phyloP scores from a whole-genome alignment of 257 asterid genomes.

The Solanum tarijense region DNA sequence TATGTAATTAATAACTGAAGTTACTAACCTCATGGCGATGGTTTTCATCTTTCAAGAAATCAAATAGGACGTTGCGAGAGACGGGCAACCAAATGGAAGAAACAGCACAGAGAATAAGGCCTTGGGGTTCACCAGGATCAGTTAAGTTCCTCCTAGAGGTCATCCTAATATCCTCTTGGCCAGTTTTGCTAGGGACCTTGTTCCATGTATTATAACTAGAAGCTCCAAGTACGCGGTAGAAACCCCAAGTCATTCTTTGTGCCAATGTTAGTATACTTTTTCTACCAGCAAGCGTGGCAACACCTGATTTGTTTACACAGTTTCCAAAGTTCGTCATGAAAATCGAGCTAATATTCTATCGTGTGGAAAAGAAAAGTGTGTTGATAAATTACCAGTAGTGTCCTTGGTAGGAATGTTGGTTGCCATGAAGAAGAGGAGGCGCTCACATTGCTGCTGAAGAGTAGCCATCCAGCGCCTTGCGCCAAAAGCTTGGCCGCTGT shows the following conservation, averaged over 20 bases:
- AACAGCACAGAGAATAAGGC: conserved; percentile 62
- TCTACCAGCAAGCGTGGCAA: conserved; percentile 73
- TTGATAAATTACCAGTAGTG: conserved; percentile 52
- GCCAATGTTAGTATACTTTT: conserved; percentile 70
- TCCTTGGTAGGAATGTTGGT: conserved; percentile 78
- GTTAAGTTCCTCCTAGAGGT: conserved; percentile 54
- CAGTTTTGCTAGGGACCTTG: conserved; percentile 41
- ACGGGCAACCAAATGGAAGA: conserved; percentile 76
- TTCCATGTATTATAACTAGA: conserved; percentile 77
- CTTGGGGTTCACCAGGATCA: conserved; percentile 64
- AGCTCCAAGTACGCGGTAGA: conserved; percentile 57
- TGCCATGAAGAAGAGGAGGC: conserved; percentile 54
- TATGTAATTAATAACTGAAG: not conserved
- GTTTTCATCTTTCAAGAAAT: conserved; percentile 65
- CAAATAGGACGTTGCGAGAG: conserved; percentile 47
- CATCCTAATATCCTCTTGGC: conserved; percentile 59
- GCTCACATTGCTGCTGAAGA: conserved; percentile 48
- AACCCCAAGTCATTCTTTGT: conserved; percentile 63
- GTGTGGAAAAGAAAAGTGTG: not conserved
- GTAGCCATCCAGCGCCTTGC: conserved; percentile 87
- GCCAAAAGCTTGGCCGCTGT: conserved; percentile 76
- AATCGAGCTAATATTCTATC: not conserved
- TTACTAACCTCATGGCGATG: conserved; percentile 56
- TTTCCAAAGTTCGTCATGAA: not conserved
- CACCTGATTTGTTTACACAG: conserved; percentile 32